Base-by-base conservation (phyloP, 2,329 filamentous ascomycete genomes). In the Xylariaceae sp. region DNA sequence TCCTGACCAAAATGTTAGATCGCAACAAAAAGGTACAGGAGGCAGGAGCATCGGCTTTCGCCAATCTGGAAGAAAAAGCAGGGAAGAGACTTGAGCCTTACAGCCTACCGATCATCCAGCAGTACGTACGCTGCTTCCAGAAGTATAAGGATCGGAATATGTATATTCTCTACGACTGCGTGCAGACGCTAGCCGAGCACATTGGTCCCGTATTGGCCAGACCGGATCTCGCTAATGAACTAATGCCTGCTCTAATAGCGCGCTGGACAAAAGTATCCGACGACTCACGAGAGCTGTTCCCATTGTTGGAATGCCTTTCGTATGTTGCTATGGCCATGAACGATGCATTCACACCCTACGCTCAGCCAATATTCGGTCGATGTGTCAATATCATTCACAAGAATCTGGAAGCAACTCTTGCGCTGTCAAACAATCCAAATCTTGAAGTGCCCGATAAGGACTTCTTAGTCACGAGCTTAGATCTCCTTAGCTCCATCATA, bases 91-190 rank as follows among this genome's bases (percentile, higher is more conserved):
- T 98, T 34, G 82, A 85, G 53, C 88, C 88, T 0, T 98, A 96
- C 69, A 91, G 88, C 59, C 79, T 85, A 22, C 88, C 91, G 21
- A 97, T 98, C 58, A 81, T 97, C 42, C 85, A 84, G 50, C 93
- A 97, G 64, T 97, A 92, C 61, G 90, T 96, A 42, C 76, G 79
- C 49, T 98, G 93, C 67, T 98, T 98, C 68, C 79, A 76, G 42
- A 90, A 87, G 68, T 98, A 97, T 80, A 97, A 98, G 76, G 92
- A 97, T 67, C 85, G 89, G 60, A 98, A 98, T 71, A 96, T 97
- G 82, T 96, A 94, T 71, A 94, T 97, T 44, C 80, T 98, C 25
- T 98, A 98, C 71, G 93, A 98, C 69, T 97, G 93, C 66, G 88
- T 98, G 25, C 93, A 98, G 70, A 98, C 93, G 1, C 74, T 98